Evolutionary conservation across 2,329 filamentous ascomycete species (phyloP).

Genomic region (Trichophyton benhamiae): DNA sequence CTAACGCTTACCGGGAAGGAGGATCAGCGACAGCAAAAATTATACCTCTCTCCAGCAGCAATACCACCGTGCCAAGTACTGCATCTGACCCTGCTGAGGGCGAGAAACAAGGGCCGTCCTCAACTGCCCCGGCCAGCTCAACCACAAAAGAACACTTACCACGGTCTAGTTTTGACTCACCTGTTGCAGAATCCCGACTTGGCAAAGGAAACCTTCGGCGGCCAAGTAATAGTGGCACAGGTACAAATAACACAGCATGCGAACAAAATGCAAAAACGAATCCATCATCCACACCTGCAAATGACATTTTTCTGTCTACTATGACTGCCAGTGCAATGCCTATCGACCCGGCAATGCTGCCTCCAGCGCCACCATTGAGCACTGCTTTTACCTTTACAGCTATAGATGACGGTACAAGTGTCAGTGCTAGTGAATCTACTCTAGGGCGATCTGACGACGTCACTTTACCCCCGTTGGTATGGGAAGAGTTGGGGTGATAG

Average conservation of each 20-base stretch:
- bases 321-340: constrained; percentile 13
- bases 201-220: not conserved
- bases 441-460: constrained; percentile 26
- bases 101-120: not conserved
- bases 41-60: constrained; percentile 8
- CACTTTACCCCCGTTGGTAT: constrained; percentile 29
- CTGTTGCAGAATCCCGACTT: not conserved
- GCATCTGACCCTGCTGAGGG: not conserved
- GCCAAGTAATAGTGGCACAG: not conserved
- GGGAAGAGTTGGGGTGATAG: constrained; percentile 26
- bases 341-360: constrained; percentile 23
- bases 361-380: constrained; percentile 22
- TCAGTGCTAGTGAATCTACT: constrained; percentile 6
- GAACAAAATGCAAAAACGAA: not conserved
- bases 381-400: constrained; percentile 20
- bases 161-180: not conserved
- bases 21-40: constrained; percentile 28
- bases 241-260: not conserved
- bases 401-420: constrained; percentile 22
- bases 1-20: constrained; percentile 41
- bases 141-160: not conserved
- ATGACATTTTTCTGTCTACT: not conserved
- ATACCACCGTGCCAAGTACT: not conserved
- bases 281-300: not conserved
- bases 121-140: not conserved